These are phyloP conservation scores for Nigrospora oryzae DNA, from an alignment of 2,329 filamentous ascomycete genomes.

Conservation along the genomic window DNA sequence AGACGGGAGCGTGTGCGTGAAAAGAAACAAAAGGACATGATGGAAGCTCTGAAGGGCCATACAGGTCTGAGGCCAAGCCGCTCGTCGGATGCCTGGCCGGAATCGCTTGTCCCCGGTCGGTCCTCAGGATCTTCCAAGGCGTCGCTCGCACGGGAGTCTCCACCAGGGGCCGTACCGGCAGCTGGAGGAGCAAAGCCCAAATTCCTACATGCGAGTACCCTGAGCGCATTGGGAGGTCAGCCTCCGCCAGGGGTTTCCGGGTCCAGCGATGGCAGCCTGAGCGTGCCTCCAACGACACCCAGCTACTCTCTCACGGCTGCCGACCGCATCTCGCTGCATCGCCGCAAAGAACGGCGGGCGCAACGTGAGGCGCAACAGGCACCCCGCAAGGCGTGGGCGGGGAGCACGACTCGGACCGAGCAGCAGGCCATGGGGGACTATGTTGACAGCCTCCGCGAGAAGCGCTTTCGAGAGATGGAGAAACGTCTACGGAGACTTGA, in stretches of 20 bases:
- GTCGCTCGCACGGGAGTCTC: no score
- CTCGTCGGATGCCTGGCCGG: neutral
- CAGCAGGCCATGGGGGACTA: slow-evolving; percentile 23
- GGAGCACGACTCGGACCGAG: slow-evolving; percentile 12
- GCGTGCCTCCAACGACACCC: neutral
- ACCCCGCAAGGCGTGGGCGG: slow-evolving; percentile 13
- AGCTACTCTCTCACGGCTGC: neutral
- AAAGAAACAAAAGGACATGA: slow-evolving; percentile 13
- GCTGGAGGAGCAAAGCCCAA: no score
- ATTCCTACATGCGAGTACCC: no score
- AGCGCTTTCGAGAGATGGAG: slow-evolving; percentile 37
- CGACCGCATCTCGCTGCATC: slow-evolving; percentile 6
- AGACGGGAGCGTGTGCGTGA: slow-evolving; percentile 13
- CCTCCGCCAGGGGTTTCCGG: no score
- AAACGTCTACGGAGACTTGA: slow-evolving; percentile 36
- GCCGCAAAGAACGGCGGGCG: slow-evolving; percentile 7
- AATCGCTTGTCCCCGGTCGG: neutral
- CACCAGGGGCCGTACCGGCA: no score
- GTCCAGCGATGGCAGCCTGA: neutral
- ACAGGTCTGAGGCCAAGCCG: neutral
- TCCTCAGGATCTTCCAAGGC: no score
- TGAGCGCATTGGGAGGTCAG: no score
- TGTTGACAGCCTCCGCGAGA: slow-evolving; percentile 31
- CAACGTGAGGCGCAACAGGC: slow-evolving; percentile 12
- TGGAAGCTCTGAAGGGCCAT: slow-evolving; percentile 8